Conservation (phyloP, 306 rosid genomes). For the Lupinus albus region DNA sequence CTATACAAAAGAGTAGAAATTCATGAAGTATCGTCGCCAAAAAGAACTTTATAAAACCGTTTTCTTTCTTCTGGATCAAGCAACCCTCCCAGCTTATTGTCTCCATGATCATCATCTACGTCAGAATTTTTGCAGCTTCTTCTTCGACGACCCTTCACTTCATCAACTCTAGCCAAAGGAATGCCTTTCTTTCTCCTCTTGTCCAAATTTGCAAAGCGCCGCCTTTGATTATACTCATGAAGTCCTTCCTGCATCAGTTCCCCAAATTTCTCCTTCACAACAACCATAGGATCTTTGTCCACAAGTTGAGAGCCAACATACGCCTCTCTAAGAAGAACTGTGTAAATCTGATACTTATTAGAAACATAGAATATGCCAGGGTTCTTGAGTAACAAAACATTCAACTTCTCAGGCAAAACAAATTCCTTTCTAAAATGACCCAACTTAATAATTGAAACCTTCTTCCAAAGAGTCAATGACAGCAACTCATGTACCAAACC, state of each 20-base stretch:
- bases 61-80: constrained; percentile 90
- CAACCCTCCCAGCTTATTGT: constrained; percentile 56
- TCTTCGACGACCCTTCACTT: constrained; percentile 40
- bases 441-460: constrained; percentile 71
- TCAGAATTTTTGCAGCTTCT: constrained; percentile 43
- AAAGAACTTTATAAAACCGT: constrained; percentile 76
- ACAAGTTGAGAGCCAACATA: constrained; percentile 67
- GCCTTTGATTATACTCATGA: constrained; percentile 81
- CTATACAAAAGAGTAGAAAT: constrained; percentile 10
- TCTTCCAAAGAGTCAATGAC: constrained; percentile 83
- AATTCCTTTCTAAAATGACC: constrained; percentile 80
- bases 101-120: constrained; percentile 46
- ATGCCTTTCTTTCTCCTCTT: constrained; percentile 63
- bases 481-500: constrained; percentile 81
- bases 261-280: constrained; percentile 79
- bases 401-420: constrained; percentile 65
- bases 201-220: constrained; percentile 51
- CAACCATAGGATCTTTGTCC: constrained; percentile 75
- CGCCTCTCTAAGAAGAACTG: constrained; percentile 76
- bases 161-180: constrained; percentile 53
- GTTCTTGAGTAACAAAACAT: constrained; percentile 72
- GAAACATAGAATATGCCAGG: constrained; percentile 83
- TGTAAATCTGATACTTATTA: constrained; percentile 75
- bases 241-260: constrained; percentile 94
- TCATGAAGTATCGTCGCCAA: constrained; percentile 67